Base-by-base conservation (phyloP, 164 flowering plant genomes). In the Nelumbo lutea region DNA sequence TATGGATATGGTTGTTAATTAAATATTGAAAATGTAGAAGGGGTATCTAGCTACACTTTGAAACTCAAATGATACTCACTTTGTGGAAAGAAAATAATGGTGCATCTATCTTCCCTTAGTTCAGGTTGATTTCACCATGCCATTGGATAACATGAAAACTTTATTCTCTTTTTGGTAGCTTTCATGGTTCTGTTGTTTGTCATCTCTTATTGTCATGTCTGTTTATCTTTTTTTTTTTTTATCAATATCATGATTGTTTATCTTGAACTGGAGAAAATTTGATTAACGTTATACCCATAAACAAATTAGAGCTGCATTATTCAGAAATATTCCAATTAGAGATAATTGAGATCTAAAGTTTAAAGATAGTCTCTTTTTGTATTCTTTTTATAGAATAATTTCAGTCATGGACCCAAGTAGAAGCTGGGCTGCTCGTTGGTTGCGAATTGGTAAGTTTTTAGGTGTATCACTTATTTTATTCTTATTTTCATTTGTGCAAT, bases 391-490 rank as follows among this genome's bases (percentile, higher is more conserved):
- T 78, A 91, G 98, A 77, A 80, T 95, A 69, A 95, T 92, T 63
- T 86, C 99, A 4, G 90, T 89, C 62, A 92, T 92, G 99, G 97
- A 95, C 76, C 99, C 99, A 15, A 75, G 68, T 52, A 78, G 91
- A 76, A 95, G 98, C 64, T 95, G 99, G 97, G 96, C 99, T 68
- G 99, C 97, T 62, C 83, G 96, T 5, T 95, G 99, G 98, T 76
- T 95, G 71, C 79, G 98, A 73, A 90, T 92, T 76, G 96, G 98
- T 90, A 80, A 71, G 80, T 70, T 63, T 4, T 43, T 48, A 11
- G 41, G 48, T 39, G 48, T 59, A 14, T 13, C 15, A 13, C 43
- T 60, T 64, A 9, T 1, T 27, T 39, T 57, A 39, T 13, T n/a
- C 7, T 6, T 67, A 10, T 40, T 5, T 43, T 51, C n/a, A 14